A percentile compares a stretch with the other conserved stretches of the same genome.
Evolutionary conservation across 352 stramenopile genomes (phyloP).

Genomic region (Globisporangium apiculatum): DNA sequence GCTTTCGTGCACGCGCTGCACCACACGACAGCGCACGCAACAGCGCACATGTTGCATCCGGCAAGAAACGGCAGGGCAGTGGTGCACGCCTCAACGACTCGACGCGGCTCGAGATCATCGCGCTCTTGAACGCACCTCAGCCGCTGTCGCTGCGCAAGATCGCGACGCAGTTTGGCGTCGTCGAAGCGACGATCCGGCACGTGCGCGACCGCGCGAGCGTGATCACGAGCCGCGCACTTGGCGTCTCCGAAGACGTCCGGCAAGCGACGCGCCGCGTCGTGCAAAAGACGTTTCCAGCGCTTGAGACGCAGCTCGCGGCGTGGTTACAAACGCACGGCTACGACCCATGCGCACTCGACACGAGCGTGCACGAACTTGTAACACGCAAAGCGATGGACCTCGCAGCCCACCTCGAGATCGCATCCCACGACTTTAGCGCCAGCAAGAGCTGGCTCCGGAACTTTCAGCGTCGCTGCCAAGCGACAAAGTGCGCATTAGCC

Average conservation of each 20-base stretch:
- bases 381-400: slow-evolving; percentile 9
- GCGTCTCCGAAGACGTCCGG: slow-evolving; percentile 9
- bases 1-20: not conserved
- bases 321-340: slow-evolving; percentile 2
- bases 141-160: slow-evolving; percentile 11
- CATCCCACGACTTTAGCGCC: slow-evolving; percentile 10
- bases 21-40: not conserved
- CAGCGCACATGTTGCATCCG: not conserved
- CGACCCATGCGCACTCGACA: not conserved
- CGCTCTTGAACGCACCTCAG: slow-evolving; percentile 4
- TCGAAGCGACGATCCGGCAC: slow-evolving; percentile 13
- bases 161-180: slow-evolving; percentile 7
- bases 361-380: not conserved
- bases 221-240: slow-evolving; percentile 11
- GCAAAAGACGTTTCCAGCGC: slow-evolving; percentile 11
- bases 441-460: slow-evolving; percentile 9
- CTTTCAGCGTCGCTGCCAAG: slow-evolving; percentile 7
- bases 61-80: slow-evolving; percentile 5
- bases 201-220: slow-evolving; percentile 9
- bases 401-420: slow-evolving; percentile 3
- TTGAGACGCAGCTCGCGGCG: slow-evolving; percentile 7
- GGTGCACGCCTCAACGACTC: slow-evolving; percentile 12
- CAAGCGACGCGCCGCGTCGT: slow-evolving; percentile 8
- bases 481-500: not conserved
- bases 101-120: slow-evolving; percentile 14